Percentiles rank a stretch among this genome's conserved stretches.
Evolutionary conservation across 192 early-diverging fungal genomes (phyloP).

Genomic region (Entomortierella beljakovae): DNA sequence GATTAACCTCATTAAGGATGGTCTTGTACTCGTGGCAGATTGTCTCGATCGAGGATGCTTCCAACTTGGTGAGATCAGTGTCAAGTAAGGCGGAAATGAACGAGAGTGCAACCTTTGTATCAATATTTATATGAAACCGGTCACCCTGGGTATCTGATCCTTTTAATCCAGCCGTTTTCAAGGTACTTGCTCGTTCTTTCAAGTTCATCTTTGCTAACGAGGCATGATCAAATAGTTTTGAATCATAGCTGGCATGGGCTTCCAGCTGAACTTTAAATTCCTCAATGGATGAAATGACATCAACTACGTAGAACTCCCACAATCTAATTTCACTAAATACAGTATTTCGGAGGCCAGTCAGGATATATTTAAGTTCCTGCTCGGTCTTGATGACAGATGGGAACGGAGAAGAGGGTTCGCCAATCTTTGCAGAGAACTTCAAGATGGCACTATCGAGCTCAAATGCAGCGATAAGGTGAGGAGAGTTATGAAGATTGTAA

Average conservation of each 20-base stretch:
- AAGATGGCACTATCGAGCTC: conserved; percentile 93
- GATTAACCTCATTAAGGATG: conserved; percentile 90
- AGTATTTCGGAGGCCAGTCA: conserved; percentile 66
- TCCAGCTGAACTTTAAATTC: conserved; percentile 61
- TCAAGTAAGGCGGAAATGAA: conserved; percentile 59
- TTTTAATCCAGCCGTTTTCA: conserved; percentile 56
- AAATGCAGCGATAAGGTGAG: conserved; percentile 92
- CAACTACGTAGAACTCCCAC: conserved; percentile 92
- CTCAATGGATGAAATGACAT: conserved; percentile 61
- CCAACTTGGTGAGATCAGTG: conserved; percentile 8
- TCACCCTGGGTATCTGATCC: conserved; percentile 54
- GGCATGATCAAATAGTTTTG: conserved; percentile 30
- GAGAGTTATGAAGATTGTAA: conserved; percentile 94
- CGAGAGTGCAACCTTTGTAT: conserved; percentile 54
- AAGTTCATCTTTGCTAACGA: conserved; percentile 59
- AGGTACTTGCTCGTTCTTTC: conserved; percentile 53
- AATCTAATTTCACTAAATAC: conserved; percentile 73
- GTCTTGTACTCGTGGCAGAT: conserved; percentile 63
- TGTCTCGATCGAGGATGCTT: conserved; percentile 46
- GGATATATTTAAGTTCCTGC: conserved; percentile 72
- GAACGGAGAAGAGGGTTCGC: conserved; percentile 53
- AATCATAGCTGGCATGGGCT: conserved; percentile 6
- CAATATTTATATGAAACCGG: conserved; percentile 70
- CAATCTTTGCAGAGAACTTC: conserved; percentile 72
- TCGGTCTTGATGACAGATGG: conserved; percentile 69